phyloP scores from a whole-genome alignment of 345 rosid genomes.

The Ailanthus altissimus region DNA sequence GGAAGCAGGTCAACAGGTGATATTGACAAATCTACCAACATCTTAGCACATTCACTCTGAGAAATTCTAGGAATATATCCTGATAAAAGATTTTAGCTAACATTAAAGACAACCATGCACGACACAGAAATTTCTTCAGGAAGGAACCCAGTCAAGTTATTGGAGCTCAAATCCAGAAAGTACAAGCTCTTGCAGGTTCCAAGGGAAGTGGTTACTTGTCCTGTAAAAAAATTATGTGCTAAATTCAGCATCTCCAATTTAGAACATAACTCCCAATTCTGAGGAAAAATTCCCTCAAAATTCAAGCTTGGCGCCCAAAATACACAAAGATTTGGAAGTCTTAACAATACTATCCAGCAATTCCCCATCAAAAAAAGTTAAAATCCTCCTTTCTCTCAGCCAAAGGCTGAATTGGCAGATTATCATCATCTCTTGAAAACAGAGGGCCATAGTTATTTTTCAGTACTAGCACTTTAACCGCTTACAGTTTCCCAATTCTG shows the following conservation, averaged over 20 bases:
- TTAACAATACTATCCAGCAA: constrained; percentile 38
- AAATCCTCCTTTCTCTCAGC: constrained; percentile 39
- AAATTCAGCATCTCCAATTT: constrained; percentile 45
- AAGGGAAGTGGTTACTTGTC: constrained; percentile 34
- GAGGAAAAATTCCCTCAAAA: constrained; percentile 40
- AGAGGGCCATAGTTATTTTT: constrained; percentile 39
- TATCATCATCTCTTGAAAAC: constrained; percentile 26
- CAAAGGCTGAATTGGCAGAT: constrained; percentile 20
- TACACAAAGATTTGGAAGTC: constrained; percentile 40
- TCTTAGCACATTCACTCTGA: constrained; percentile 29
- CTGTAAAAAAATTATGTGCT: constrained; percentile 42
- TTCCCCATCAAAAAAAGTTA: constrained; percentile 42
- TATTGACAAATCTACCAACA: constrained; percentile 8
- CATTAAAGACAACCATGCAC: constrained; percentile 46
- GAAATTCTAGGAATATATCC: constrained; percentile 39
- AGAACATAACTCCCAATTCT: constrained; percentile 35
- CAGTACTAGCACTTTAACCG: constrained; percentile 43
- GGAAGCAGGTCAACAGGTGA: constrained; percentile 27
- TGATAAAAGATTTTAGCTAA: constrained; percentile 39
- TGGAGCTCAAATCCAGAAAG: constrained; percentile 53
- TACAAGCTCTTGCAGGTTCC: constrained; percentile 37
- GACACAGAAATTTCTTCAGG: constrained; percentile 35
- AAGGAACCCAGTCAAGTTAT: constrained; percentile 45
- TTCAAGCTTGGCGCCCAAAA: constrained; percentile 46
- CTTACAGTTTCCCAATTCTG: constrained; percentile 38